Conservation (phyloP, 1,139 yeast genomes). For the Petasospora fabianii region DNA sequence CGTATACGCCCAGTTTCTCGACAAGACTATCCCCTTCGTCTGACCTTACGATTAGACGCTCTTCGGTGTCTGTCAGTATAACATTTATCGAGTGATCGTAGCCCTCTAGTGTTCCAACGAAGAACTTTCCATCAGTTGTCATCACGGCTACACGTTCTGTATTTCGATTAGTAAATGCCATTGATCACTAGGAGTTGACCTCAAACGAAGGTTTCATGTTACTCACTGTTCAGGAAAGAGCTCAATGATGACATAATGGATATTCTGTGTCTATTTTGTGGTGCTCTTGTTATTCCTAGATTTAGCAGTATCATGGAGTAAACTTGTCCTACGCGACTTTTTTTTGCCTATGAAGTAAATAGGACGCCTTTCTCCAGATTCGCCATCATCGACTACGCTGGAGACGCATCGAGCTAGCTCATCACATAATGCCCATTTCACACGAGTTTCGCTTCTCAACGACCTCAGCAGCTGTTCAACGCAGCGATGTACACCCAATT, state of each 20-base stretch:
- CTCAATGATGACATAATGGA: conserved; percentile 24
- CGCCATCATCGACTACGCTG: no score
- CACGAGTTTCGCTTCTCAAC: conserved; percentile 13
- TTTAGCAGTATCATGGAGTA: no score
- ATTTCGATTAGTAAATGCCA: conserved; percentile 14
- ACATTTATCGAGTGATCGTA: conserved; percentile 80
- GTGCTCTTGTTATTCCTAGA: no score
- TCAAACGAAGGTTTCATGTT: neutral
- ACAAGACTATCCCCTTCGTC: conserved; percentile 44
- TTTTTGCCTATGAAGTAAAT: conserved; percentile 1
- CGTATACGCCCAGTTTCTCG: conserved; percentile 57
- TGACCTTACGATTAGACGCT: conserved; percentile 36
- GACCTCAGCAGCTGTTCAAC: conserved; percentile 1
- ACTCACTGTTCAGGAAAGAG: conserved; percentile 24
- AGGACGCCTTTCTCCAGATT: no score
- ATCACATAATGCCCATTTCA: conserved; percentile 7
- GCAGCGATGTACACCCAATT: conserved; percentile 45
- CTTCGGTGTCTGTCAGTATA: conserved; percentile 58
- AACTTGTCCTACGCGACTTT: neutral
- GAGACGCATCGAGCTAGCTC: no score
- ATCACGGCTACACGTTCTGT: conserved; percentile 53
- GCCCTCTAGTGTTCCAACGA: conserved; percentile 69
- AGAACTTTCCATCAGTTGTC: conserved; percentile 78
- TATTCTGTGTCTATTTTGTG: neutral
- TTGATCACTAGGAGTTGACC: neutral